Conservation (phyloP, 1,139 yeast genomes). For the Yamadazyma sp. region DNA sequence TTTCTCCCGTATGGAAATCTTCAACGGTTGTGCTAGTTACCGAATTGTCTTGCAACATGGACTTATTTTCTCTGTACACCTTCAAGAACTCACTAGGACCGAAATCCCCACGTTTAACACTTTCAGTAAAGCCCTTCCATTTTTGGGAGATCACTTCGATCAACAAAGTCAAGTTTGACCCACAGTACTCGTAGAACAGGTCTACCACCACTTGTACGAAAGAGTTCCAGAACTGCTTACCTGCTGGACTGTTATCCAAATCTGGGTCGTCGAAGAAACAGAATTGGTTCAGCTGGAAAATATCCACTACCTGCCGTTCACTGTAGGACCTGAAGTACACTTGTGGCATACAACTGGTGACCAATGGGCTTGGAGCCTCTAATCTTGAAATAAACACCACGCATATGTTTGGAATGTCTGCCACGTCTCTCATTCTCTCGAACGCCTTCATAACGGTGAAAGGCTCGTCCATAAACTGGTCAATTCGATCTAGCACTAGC, state of each 20-base stretch:
- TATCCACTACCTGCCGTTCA: slow-evolving; percentile 36
- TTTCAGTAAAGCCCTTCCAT: slow-evolving; percentile 54
- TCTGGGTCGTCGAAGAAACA: slow-evolving; percentile 25
- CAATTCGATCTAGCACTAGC: slow-evolving; percentile 59
- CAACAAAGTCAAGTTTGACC: slow-evolving; percentile 49
- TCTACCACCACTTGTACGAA: slow-evolving; percentile 54
- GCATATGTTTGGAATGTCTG: slow-evolving; percentile 28
- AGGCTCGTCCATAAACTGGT: slow-evolving; percentile 52
- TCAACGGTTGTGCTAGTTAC: slow-evolving; percentile 32
- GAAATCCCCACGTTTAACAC: slow-evolving; percentile 33
- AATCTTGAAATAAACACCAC: slow-evolving; percentile 35
- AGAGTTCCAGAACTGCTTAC: slow-evolving; percentile 44
- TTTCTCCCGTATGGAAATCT: slow-evolving; percentile 25
- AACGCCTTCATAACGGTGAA: slow-evolving; percentile 48
- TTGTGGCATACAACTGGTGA: slow-evolving; percentile 50
- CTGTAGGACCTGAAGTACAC: slow-evolving; percentile 50
- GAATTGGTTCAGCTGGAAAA: slow-evolving; percentile 30
- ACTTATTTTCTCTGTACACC: slow-evolving; percentile 45
- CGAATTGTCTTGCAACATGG: slow-evolving; percentile 42
- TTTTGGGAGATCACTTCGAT: slow-evolving; percentile 41
- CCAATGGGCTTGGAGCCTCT: slow-evolving; percentile 48
- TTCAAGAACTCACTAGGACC: slow-evolving; percentile 42
- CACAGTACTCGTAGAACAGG: slow-evolving; percentile 52
- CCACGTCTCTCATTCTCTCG: slow-evolving; percentile 46
- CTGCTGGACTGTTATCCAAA: slow-evolving; percentile 22